Conservation (phyloP, 1,139 yeast genomes). For the Torulaspora globosa region DNA sequence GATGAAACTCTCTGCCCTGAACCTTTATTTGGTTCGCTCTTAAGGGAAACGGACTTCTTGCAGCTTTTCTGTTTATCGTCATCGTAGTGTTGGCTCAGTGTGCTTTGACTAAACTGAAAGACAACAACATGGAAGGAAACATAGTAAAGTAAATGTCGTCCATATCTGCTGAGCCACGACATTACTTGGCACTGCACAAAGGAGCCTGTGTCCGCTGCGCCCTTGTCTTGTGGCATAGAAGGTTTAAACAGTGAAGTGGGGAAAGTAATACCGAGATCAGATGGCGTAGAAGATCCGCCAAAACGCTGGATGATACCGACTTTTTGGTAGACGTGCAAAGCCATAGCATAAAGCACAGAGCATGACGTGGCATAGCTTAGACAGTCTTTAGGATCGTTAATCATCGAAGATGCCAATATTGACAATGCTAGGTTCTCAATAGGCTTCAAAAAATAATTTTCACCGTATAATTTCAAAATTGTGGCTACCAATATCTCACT, state of each 20-base stretch:
- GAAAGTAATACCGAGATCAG: conserved; percentile 1
- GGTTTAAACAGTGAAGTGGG: conserved; percentile 4
- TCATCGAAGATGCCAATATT: conserved; percentile 32
- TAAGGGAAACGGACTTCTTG: conserved; percentile 8
- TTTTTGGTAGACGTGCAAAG: conserved; percentile 17
- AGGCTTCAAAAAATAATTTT: conserved; percentile 25
- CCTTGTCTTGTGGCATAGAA: not conserved
- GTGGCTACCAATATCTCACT: conserved; percentile 25
- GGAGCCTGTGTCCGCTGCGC: not conserved
- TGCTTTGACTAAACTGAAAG: conserved; percentile 20
- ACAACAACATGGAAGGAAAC: conserved; percentile 31
- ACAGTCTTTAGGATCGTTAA: conserved; percentile 32
- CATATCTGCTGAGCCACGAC: conserved; percentile 14
- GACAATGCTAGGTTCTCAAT: conserved; percentile 31
- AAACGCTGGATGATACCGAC: conserved; percentile 8
- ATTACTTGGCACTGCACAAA: conserved; percentile 1
- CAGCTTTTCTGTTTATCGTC: conserved; percentile 8
- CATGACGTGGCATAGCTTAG: conserved; percentile 30
- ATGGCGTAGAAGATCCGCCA: conserved; percentile 1
- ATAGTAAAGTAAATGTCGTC: conserved; percentile 15
- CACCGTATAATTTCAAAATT: conserved; percentile 23
- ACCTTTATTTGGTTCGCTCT: conserved; percentile 6
- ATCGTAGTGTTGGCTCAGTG: conserved; percentile 13
- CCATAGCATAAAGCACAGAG: conserved; percentile 29
- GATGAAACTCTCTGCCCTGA: conserved; percentile 11